Base-by-base conservation (phyloP, 352 stramenopile species). In the Pythium monospermum region DNA sequence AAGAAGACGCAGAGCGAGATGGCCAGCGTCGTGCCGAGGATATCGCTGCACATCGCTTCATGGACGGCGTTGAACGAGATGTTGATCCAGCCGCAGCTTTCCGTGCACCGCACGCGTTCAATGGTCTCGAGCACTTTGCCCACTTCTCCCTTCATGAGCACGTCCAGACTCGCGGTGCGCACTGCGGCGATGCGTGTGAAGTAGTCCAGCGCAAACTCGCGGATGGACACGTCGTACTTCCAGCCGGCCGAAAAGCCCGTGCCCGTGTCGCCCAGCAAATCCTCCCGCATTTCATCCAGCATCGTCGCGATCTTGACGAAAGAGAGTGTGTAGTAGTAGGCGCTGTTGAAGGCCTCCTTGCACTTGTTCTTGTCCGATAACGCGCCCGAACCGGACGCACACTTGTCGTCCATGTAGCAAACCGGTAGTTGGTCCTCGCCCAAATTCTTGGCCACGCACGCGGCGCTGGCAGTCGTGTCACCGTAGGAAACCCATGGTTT, bases 61-160 rank as follows among this genome's bases (percentile, higher is more conserved):
- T 91, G 76, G 10, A 91, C 77, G 38, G 79, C 64, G 57, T 89
- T 85, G 69, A 85, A 93, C 18, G 76, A 80, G 35, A 90, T 70
- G 51, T 90, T 90, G 70, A 86, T 67, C 83, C 83, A 93, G 19
- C 73, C 65, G 50, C 83, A 93, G 59, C 81, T 82, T 42, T 85
- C 69, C 4, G 72, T 81, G 77, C 82, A 93, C 1, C 78, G 79
- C 19, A 83, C 43, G 26, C 61, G 65, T 58, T 92, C 76, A 38
- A 92, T 61, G 12, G 61, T 66, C 42, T 72, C 66, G 23, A 92
- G 43, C n/a, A 92, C 49, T 2, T 57, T 58, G 26, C 69, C 68
- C 25, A 87, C 69, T 12, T 69, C 69, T 13, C 80, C 77, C 18
- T 71, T 73, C 51, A 76, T 56, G 15, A 88, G 39, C 12, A 69